A percentile compares a stretch with the other conserved stretches of the same genome.
These are phyloP conservation scores for Dryas octopetala DNA, from an alignment of 306 rosid genomes.

Conservation along the genomic window DNA sequence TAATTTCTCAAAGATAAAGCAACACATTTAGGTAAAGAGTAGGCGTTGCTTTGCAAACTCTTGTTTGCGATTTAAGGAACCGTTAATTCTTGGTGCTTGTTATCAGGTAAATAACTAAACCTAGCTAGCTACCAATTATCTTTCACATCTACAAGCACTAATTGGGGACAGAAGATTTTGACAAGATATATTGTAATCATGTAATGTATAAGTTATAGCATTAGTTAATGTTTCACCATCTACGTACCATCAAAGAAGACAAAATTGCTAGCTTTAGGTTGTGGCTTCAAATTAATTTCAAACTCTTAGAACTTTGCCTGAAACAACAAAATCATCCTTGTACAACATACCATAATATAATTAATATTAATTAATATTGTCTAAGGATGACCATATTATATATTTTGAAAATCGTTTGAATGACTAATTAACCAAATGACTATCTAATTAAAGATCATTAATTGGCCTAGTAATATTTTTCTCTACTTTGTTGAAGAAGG, in stretches of 20 bases:
- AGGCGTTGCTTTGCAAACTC: slow-evolving; percentile 58
- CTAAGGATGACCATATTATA: too few species aligned
- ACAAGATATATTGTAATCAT: slow-evolving; percentile 11
- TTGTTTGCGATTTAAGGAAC: slow-evolving; percentile 52
- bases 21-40: slow-evolving; percentile 60
- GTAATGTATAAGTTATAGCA: neutral
- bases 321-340: neutral
- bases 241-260: neutral
- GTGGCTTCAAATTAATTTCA: neutral
- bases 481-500: too few species aligned
- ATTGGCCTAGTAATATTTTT: too few species aligned
- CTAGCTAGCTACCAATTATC: neutral
- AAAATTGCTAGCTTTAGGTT: neutral
- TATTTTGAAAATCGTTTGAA: too few species aligned
- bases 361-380: too few species aligned
- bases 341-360: neutral
- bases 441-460: too few species aligned
- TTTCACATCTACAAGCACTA: slow-evolving; percentile 15
- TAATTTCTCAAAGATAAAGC: slow-evolving; percentile 40
- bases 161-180: slow-evolving; percentile 31
- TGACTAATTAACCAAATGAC: too few species aligned
- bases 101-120: slow-evolving; percentile 26
- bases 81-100: slow-evolving; percentile 11
- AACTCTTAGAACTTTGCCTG: neutral
- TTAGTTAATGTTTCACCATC: neutral